Evolutionary conservation across 768 basidiomycete genomes (phyloP).

Genomic region (Paxillus rubicundulus): DNA sequence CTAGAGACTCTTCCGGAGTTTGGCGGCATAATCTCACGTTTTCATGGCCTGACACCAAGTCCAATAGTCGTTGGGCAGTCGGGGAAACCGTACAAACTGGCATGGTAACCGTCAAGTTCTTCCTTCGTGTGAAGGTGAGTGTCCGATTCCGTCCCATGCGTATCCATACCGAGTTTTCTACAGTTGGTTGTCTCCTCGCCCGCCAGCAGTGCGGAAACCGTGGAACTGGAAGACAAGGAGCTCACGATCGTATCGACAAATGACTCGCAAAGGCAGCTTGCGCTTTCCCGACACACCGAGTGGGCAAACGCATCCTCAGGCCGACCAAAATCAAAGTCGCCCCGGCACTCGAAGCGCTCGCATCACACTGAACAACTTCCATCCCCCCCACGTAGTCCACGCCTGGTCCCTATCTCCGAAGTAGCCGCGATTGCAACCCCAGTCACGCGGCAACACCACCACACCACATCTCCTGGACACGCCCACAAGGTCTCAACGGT

Average conservation of each 20-base stretch:
- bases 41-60: slow-evolving; percentile 69
- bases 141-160: slow-evolving; percentile 9
- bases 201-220: slow-evolving; percentile 52
- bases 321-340: slow-evolving; percentile 58
- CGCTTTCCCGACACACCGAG: slow-evolving; percentile 58
- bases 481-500: slow-evolving; percentile 28
- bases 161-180: slow-evolving; percentile 11
- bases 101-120: slow-evolving; percentile 65
- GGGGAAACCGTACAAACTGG: slow-evolving; percentile 74
- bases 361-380: slow-evolving; percentile 29
- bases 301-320: slow-evolving; percentile 23
- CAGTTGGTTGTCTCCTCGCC: slow-evolving; percentile 47
- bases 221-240: slow-evolving; percentile 71
- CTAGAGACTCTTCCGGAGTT: slow-evolving; percentile 52
- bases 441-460: slow-evolving; percentile 2
- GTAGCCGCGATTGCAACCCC: slow-evolving; percentile 7
- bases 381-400: slow-evolving; percentile 40
- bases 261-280: slow-evolving; percentile 63
- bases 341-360: slow-evolving; percentile 43
- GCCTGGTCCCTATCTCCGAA: slow-evolving; percentile 6
- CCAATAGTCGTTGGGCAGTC: slow-evolving; percentile 71
- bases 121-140: slow-evolving; percentile 64
- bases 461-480: slow-evolving; percentile 16
- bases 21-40: slow-evolving; percentile 66
- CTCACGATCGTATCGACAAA: slow-evolving; percentile 67